These are phyloP conservation scores for Phoma herbarum DNA, from an alignment of 2,329 filamentous ascomycete species.

Conservation along the genomic window DNA sequence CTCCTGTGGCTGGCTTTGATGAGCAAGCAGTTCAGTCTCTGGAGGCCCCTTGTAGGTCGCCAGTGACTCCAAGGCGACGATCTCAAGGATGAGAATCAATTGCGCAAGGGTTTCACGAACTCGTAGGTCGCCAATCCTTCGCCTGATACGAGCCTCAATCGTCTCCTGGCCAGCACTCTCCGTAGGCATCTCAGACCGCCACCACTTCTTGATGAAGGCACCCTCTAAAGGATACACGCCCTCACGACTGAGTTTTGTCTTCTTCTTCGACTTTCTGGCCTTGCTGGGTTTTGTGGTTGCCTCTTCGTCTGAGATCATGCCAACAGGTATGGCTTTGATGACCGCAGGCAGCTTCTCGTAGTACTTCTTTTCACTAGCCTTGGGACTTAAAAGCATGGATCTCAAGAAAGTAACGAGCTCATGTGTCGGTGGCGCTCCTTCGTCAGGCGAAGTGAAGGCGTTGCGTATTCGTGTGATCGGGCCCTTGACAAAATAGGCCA, in stretches of 20 bases:
- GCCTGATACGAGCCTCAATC: conserved; percentile 63
- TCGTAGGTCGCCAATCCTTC: conserved; percentile 71
- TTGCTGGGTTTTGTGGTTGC: conserved; percentile 43
- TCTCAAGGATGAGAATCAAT: conserved; percentile 80
- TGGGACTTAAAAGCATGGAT: conserved; percentile 70
- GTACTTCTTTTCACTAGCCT: conserved; percentile 81
- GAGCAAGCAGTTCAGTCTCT: conserved; percentile 25
- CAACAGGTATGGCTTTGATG: conserved; percentile 65
- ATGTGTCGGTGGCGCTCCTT: conserved; percentile 66
- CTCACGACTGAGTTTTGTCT: conserved; percentile 68
- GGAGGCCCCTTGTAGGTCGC: conserved; percentile 47
- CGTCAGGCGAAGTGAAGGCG: conserved; percentile 71
- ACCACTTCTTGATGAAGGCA: conserved; percentile 73
- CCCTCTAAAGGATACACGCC: conserved; percentile 75
- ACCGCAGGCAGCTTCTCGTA: conserved; percentile 73
- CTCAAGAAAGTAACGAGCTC: conserved; percentile 75
- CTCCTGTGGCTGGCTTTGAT: conserved; percentile 29
- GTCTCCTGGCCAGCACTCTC: conserved; percentile 45
- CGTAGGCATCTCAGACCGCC: conserved; percentile 61
- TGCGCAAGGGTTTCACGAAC: conserved; percentile 82
- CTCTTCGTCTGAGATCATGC: conserved; percentile 55
- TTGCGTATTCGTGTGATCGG: conserved; percentile 78
- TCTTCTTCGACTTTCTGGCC: conserved; percentile 54
- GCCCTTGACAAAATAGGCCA: conserved; percentile 86
- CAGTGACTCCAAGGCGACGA: conserved; percentile 71